These are phyloP conservation scores for Colletotrichum eremochloae DNA, from an alignment of 2,329 filamentous ascomycete genomes.

Conservation along the genomic window DNA sequence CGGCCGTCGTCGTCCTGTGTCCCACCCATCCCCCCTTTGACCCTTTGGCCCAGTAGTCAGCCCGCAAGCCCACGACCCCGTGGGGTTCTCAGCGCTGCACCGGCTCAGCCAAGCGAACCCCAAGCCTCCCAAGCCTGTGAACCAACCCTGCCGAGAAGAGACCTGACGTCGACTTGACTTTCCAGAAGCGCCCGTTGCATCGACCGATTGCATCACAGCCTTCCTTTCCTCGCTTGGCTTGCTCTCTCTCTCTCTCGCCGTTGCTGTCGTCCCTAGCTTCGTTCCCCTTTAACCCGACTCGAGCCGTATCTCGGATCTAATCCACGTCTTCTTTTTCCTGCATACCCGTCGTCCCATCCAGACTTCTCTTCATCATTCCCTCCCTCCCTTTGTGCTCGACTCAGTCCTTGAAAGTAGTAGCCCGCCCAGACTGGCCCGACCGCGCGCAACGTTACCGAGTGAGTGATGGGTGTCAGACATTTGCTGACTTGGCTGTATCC, in stretches of 20 bases:
- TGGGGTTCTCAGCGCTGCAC: slow-evolving; percentile 35
- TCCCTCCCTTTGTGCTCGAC: neutral
- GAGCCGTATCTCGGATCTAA: slow-evolving; percentile 13
- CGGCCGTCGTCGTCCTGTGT: neutral
- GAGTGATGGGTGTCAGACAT: slow-evolving; percentile 22
- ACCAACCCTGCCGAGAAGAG: neutral
- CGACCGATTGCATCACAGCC: slow-evolving; percentile 38
- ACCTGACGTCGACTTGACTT: slow-evolving; percentile 37
- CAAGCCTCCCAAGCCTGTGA: slow-evolving; percentile 4
- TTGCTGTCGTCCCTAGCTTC: too few relatives aligned
- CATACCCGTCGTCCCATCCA: slow-evolving; percentile 16
- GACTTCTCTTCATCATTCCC: slow-evolving; percentile 5
- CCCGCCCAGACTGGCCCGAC: neutral
- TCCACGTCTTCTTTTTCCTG: slow-evolving; percentile 15
- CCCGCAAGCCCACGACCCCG: slow-evolving; percentile 21
- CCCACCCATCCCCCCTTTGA: neutral
- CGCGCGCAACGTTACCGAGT: slow-evolving; percentile 20
- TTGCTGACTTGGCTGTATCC: slow-evolving; percentile 7
- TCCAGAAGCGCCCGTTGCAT: slow-evolving; percentile 30
- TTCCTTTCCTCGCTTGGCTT: neutral
- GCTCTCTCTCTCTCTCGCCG: neutral
- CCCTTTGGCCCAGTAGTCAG: too few relatives aligned
- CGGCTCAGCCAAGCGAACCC: slow-evolving; percentile 20
- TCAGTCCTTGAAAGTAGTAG: slow-evolving; percentile 17
- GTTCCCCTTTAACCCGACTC: slow-evolving; percentile 5